Conservation (phyloP, 495 filamentous ascomycete genomes). For the Elasticomyces elasticus region DNA sequence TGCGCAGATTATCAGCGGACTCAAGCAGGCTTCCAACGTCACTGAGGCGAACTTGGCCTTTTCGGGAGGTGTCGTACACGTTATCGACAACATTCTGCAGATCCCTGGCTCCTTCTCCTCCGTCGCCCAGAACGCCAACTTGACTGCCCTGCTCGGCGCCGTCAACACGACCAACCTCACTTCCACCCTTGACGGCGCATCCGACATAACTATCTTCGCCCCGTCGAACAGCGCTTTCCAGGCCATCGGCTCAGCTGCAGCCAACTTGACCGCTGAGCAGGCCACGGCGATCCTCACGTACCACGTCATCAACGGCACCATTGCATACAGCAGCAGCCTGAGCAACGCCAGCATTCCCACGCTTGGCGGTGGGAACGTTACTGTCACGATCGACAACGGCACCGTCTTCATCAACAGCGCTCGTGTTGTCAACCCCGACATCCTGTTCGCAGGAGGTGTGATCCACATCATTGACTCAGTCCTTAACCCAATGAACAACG, state of each 20-base stretch:
- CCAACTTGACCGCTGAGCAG: constrained; percentile 37
- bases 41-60: constrained; percentile 45
- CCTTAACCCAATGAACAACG: constrained; percentile 45
- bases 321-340: constrained; percentile 43
- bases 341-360: constrained; percentile 38
- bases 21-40: constrained; percentile 28
- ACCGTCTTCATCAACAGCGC: constrained; percentile 46
- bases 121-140: constrained; percentile 41
- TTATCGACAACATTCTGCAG: constrained; percentile 50
- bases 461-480: constrained; percentile 58
- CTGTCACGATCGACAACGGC: constrained; percentile 40
- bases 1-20: constrained; percentile 31
- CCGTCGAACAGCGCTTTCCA: constrained; percentile 52
- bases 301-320: constrained; percentile 46
- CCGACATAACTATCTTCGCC: constrained; percentile 56
- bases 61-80: constrained; percentile 53
- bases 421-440: constrained; percentile 45
- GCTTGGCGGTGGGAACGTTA: constrained; percentile 40
- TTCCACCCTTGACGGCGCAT: constrained; percentile 31
- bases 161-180: constrained; percentile 38
- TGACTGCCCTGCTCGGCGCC: constrained; percentile 51
- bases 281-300: constrained; percentile 45
- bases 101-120: constrained; percentile 44
- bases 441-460: constrained; percentile 58
- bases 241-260: constrained; percentile 43